These are phyloP conservation scores for Gnomoniopsis smithogilvyi DNA, from an alignment of 2,329 filamentous ascomycete species.

Conservation along the genomic window DNA sequence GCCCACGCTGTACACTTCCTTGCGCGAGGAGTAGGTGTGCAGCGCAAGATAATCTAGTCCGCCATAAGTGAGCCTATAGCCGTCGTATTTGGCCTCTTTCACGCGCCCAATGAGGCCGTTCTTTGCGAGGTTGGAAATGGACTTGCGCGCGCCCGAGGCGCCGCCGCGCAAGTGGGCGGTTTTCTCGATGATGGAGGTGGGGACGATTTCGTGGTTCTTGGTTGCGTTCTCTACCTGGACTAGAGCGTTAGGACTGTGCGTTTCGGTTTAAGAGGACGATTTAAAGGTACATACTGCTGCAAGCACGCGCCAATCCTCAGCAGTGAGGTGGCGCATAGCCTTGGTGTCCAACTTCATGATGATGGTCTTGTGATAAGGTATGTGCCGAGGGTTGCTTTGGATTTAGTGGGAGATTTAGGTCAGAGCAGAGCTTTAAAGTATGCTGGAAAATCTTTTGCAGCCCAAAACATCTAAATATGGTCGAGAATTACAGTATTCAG, in stretches of 20 bases:
- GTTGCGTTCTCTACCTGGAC: constrained; percentile 84
- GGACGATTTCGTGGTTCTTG: constrained; percentile 96
- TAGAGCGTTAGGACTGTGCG: constrained; percentile 28
- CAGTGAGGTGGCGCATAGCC: constrained; percentile 84
- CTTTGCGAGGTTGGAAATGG: constrained; percentile 90
- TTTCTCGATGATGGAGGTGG: constrained; percentile 82
- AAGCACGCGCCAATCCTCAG: constrained; percentile 94
- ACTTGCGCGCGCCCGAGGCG: constrained; percentile 74
- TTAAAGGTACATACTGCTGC: constrained; percentile 65
- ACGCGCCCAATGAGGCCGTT: constrained; percentile 85
- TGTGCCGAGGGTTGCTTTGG: not conserved
- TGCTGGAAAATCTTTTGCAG: not conserved
- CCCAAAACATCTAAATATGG: not conserved
- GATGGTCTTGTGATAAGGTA: constrained; percentile 8
- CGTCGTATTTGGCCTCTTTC: constrained; percentile 96
- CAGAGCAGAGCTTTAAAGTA: not conserved
- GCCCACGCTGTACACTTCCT: constrained; percentile 85
- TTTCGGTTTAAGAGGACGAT: constrained; percentile 22
- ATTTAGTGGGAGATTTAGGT: not conserved
- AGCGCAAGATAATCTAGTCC: constrained; percentile 97
- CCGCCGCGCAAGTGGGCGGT: constrained; percentile 78
- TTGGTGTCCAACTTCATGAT: constrained; percentile 94
- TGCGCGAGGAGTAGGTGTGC: constrained; percentile 78
- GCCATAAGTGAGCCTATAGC: constrained; percentile 94
- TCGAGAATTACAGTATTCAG: not conserved